phyloP scores from a whole-genome alignment of 2,329 filamentous ascomycete species.

The Cadophora malorum region DNA sequence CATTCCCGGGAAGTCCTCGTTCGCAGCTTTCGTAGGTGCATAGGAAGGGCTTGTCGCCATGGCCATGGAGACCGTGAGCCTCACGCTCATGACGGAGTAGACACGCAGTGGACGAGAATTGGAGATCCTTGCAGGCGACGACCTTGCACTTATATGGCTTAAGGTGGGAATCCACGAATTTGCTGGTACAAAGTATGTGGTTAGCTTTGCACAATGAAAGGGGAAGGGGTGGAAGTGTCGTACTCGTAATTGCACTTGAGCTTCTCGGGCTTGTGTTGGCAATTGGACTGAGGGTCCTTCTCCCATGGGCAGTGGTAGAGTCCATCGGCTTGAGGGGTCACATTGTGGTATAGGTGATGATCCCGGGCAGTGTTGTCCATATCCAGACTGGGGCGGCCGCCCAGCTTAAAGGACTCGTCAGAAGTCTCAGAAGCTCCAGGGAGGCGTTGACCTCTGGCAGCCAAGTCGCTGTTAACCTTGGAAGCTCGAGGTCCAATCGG shows the following conservation, averaged over 20 bases:
- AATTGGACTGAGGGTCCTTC: constrained; percentile 70
- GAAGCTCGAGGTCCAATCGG: constrained; percentile 42
- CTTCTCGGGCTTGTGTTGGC: constrained; percentile 91
- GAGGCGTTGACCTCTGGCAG: constrained; percentile 33
- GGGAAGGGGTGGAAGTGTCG: constrained; percentile 48
- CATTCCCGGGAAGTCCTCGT: constrained; percentile 79
- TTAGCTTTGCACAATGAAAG: constrained; percentile 37
- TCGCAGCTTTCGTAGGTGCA: constrained; percentile 91
- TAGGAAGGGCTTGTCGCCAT: constrained; percentile 89
- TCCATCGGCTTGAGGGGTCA: constrained; percentile 70
- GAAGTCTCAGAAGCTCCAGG: constrained; percentile 38
- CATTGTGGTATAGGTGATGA: constrained; percentile 75
- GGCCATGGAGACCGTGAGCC: constrained; percentile 93
- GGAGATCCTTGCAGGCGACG: constrained; percentile 79
- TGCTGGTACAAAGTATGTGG: constrained; percentile 60
- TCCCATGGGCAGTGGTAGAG: constrained; percentile 94
- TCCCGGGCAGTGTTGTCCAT: constrained; percentile 57
- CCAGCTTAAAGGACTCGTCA: constrained; percentile 42
- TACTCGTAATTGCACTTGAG: constrained; percentile 99
- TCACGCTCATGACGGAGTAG: constrained; percentile 94
- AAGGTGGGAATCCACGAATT: constrained; percentile 95
- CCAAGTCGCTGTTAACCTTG: constrained; percentile 42
- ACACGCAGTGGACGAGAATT: constrained; percentile 95
- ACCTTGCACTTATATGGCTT: constrained; percentile 97
- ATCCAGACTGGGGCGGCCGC: constrained; percentile 43